Conservation (phyloP, 495 filamentous ascomycete species). For the Halenospora varia region DNA sequence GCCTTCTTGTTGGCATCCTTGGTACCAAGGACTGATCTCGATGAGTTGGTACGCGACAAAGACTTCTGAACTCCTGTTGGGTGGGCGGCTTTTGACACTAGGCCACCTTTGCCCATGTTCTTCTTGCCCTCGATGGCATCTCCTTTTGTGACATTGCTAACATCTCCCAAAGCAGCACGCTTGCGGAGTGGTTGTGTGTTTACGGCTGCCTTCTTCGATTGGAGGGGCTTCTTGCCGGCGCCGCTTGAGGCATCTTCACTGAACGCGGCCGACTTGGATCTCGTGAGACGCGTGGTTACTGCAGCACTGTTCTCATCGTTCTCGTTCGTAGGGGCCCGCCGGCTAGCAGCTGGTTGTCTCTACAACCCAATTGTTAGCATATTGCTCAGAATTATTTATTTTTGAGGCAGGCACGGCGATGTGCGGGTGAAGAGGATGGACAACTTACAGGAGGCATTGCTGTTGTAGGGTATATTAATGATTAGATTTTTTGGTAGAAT, state of each 20-base stretch:
- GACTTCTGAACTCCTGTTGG: constrained; percentile 77
- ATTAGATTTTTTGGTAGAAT: constrained; percentile 13
- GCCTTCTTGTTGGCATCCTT: constrained; percentile 66
- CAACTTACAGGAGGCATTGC: constrained; percentile 52
- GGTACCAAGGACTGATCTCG: constrained; percentile 54
- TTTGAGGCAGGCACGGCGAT: constrained; percentile 10
- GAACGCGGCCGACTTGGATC: constrained; percentile 84
- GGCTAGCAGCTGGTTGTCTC: constrained; percentile 32
- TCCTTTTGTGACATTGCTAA: constrained; percentile 87
- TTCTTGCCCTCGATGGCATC: constrained; percentile 74
- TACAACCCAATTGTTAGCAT: constrained; percentile 13
- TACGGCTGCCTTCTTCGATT: constrained; percentile 66
- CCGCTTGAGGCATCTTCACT: constrained; percentile 48
- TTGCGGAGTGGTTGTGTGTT: constrained; percentile 53
- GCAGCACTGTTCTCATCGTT: constrained; percentile 79
- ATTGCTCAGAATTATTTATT: constrained; percentile 5
- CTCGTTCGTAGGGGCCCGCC: constrained; percentile 63
- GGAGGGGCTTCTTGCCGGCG: constrained; percentile 66
- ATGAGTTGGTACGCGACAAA: constrained; percentile 52
- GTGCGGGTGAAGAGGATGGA: constrained; percentile 4
- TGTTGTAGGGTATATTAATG: constrained; percentile 18
- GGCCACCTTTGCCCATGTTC: constrained; percentile 44
- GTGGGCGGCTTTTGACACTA: constrained; percentile 74
- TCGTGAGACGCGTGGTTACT: constrained; percentile 75
- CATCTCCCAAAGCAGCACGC: constrained; percentile 81